phyloP scores from a whole-genome alignment of 305 asterid species.

The Fraxinus latifolia region DNA sequence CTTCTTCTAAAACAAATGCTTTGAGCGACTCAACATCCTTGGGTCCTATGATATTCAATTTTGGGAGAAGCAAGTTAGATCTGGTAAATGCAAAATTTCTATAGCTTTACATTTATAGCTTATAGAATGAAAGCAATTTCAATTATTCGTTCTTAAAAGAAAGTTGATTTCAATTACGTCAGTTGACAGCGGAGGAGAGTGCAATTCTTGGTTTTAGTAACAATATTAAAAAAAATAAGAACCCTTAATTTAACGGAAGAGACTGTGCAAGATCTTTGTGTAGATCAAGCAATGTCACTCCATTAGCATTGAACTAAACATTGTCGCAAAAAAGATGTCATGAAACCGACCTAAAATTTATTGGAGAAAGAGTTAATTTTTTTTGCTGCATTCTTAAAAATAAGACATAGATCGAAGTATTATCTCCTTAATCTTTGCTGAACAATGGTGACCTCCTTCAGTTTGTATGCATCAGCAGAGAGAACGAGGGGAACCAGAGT shows the following conservation, averaged over 20 bases:
- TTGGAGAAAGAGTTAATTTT: not conserved
- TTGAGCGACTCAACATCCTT: constrained; percentile 69
- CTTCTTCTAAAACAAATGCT: constrained; percentile 68
- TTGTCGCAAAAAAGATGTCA: not conserved
- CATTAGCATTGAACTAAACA: not conserved
- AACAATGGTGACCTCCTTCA: not conserved
- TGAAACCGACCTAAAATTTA: not conserved
- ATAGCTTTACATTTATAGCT: not conserved
- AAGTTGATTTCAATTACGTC: not conserved
- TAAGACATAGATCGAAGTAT: not conserved
- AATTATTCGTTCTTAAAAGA: not conserved
- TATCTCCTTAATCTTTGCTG: not conserved
- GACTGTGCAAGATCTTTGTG: not conserved
- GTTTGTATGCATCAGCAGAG: not conserved
- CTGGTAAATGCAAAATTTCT: not conserved
- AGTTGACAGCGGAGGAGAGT: not conserved
- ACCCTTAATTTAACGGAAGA: not conserved
- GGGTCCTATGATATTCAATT: constrained; percentile 40
- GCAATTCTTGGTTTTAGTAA: not conserved
- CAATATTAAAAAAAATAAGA: not conserved
- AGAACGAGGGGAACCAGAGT: not conserved
- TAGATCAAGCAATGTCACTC: not conserved
- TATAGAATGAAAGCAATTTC: not conserved
- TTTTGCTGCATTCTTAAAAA: not conserved
- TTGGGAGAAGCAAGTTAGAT: constrained; percentile 4